phyloP scores from a whole-genome alignment of 306 rosid genomes.

The Casuarina glauca region DNA sequence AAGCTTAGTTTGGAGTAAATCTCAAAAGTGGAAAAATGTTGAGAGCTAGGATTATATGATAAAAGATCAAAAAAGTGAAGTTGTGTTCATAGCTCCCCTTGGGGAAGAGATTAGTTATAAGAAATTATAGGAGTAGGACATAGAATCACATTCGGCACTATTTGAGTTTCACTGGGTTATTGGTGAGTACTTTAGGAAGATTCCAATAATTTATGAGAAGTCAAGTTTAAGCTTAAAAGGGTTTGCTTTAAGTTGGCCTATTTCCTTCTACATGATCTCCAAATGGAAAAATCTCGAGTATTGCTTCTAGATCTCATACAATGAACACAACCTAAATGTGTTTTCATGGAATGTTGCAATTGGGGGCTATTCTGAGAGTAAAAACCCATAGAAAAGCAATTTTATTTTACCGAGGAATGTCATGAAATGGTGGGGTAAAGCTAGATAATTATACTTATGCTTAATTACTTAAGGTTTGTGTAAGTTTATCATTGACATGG shows the following conservation, averaged over 20 bases:
- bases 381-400: conserved; percentile 44
- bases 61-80: too few relatives aligned
- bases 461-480: conserved; percentile 63
- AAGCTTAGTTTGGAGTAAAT: too few relatives aligned
- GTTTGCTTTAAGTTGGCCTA: conserved; percentile 66
- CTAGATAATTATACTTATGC: conserved; percentile 77
- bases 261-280: conserved; percentile 71
- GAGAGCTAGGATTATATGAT: too few relatives aligned
- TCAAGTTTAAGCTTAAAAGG: not conserved
- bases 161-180: too few relatives aligned
- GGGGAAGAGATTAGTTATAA: too few relatives aligned
- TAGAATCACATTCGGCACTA: too few relatives aligned
- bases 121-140: too few relatives aligned
- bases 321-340: conserved; percentile 33
- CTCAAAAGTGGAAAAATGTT: too few relatives aligned
- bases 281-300: conserved; percentile 52
- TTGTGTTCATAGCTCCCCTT: too few relatives aligned
- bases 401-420: conserved; percentile 56
- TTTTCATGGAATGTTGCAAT: conserved; percentile 78
- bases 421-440: conserved; percentile 37
- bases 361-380: conserved; percentile 62
- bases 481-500: conserved; percentile 37
- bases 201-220: too few relatives aligned
- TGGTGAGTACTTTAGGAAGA: too few relatives aligned
- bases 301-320: conserved; percentile 46